phyloP scores from a whole-genome alignment of 202 grass and related monocot genomes.

The Hordeum pubiflorum region DNA sequence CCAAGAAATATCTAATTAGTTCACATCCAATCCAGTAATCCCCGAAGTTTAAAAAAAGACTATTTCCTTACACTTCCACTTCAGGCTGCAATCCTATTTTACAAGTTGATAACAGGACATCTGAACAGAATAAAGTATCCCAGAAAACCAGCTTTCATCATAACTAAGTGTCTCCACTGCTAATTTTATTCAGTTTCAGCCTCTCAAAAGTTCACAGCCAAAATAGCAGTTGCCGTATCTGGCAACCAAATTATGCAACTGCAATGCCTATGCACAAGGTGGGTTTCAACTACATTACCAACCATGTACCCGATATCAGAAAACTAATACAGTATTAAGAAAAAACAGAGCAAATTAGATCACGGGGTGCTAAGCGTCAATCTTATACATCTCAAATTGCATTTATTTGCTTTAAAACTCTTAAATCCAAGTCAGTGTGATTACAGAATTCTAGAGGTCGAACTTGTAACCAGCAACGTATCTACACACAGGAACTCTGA shows the following conservation, averaged over 20 bases:
- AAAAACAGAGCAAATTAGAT: neutral
- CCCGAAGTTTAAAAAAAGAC: neutral
- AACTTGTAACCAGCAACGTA: neutral
- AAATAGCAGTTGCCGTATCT: neutral
- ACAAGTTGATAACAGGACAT: neutral
- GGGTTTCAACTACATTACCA: neutral
- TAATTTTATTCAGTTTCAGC: neutral
- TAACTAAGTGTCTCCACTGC: neutral
- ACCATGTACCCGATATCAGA: neutral
- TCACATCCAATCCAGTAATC: neutral
- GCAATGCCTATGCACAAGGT: neutral
- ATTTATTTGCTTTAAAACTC: slow-evolving; percentile 2
- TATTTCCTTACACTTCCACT: neutral
- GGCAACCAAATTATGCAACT: neutral
- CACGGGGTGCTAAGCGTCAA: neutral
- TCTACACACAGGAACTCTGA: neutral
- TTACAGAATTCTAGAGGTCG: neutral
- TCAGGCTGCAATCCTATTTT: neutral
- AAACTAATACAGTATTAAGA: neutral
- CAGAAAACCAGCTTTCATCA: neutral
- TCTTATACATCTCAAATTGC: neutral
- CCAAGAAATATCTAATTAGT: neutral
- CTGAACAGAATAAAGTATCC: slow-evolving; percentile 3
- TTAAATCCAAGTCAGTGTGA: neutral
- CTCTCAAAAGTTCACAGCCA: neutral